Evolutionary conservation across 495 filamentous ascomycete species (phyloP).

Genomic region (Hypoxylon fragiforme): DNA sequence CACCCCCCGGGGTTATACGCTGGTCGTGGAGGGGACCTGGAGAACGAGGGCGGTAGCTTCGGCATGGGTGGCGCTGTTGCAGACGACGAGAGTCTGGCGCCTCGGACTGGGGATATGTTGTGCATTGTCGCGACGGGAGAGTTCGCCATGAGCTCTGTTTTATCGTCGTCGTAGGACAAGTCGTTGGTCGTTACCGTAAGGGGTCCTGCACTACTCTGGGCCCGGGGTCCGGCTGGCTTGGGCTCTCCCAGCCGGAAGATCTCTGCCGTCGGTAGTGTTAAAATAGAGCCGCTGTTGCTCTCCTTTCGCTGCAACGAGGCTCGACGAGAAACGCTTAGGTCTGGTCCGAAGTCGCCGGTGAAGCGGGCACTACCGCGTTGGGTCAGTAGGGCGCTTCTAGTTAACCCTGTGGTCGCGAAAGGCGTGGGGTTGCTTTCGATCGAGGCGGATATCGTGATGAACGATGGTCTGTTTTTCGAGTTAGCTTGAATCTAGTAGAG

Average conservation of each 20-base stretch:
- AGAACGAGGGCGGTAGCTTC: slow-evolving; percentile 4
- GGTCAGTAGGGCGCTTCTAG: slow-evolving; percentile 25
- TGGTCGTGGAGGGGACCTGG: slow-evolving; percentile 28
- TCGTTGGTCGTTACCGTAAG: slow-evolving; percentile 6
- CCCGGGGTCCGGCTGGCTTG: background rate
- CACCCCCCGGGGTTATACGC: slow-evolving; percentile 33
- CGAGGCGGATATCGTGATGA: slow-evolving; percentile 29
- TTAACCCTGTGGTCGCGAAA: slow-evolving; percentile 29
- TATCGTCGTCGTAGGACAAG: slow-evolving; percentile 18
- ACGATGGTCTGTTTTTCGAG: slow-evolving; percentile 22
- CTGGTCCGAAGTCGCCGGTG: slow-evolving; percentile 24
- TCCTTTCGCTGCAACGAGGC: slow-evolving; percentile 31
- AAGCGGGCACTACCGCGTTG: slow-evolving; percentile 16
- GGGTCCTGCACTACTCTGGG: background rate
- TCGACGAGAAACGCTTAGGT: slow-evolving; percentile 35
- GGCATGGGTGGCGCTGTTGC: slow-evolving; percentile 10
- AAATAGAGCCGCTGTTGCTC: slow-evolving; percentile 28
- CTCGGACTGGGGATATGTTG: background rate
- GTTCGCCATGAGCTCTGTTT: slow-evolving; percentile 29
- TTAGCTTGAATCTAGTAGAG: background rate
- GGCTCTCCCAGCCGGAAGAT: slow-evolving; percentile 29
- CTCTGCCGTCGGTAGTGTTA: slow-evolving; percentile 31
- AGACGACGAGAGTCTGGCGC: slow-evolving; percentile 1
- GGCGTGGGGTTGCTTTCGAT: slow-evolving; percentile 35
- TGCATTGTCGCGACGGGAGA: slow-evolving; percentile 23